Evolutionary conservation across 208 protist species (phyloP), one percentile per base, ranked within the genome.

Genomic region (Tetramitus jugosus): DNA sequence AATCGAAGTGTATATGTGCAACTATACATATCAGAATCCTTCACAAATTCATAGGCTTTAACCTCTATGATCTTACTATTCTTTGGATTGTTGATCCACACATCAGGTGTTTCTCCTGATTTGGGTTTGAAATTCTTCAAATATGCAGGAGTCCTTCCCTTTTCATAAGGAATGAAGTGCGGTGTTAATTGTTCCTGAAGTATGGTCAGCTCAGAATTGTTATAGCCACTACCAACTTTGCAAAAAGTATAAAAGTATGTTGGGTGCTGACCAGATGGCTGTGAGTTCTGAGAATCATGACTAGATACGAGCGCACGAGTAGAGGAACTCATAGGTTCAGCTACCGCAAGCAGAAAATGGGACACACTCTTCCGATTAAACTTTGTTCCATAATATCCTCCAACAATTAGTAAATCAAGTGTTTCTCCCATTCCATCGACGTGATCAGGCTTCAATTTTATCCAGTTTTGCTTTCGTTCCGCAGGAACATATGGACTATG

Each of bases 381-480:
- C 81, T 88, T 91, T 37, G 84, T 86, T 68, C 87, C 86, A 80
- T 84, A 83, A 76, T 84, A 90, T 43, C 81, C 86, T 35, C 86
- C 85, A 10, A 88, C 78, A 20, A 88, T 71, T 13, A 71, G 29
- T 39, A 81, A 65, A 46, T 64, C 78, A 17, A 60, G 33, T 74
- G 62, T 81, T 31, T 43, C 52, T 65, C 82, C 80, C 31, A 89
- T 76, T 4, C 82, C 83, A 37, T 79, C 60, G 26, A 89, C 79
- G 80, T 89, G 83, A 68, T 87, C 85, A 8, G 81, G 79, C 78
- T 91, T 92, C n/a, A 87, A 69, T 79, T 92, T 92, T 61, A 89
- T 76, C 87, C 89, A 91, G 4, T 86, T 72, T 13, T 64, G 31
- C 35, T 85, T 83, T 20, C 87, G 81, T 83, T 89, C 84, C 20